Conservation (phyloP, 345 rosid genomes). For the Salix caprea region DNA sequence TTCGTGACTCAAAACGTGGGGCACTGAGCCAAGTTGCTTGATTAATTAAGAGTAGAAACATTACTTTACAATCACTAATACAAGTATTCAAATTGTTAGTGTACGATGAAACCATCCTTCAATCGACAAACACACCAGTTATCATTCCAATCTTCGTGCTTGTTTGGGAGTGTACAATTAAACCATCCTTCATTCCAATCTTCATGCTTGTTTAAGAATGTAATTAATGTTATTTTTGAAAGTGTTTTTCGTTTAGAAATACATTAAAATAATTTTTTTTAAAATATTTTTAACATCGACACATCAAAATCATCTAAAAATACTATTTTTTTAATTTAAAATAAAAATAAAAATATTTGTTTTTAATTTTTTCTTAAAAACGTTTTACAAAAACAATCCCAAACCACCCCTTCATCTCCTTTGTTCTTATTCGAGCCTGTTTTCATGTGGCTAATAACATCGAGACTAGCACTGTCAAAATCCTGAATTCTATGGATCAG, state of each 20-base stretch:
- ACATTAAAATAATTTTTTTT: too few species aligned
- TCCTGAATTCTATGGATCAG: constrained; percentile 4
- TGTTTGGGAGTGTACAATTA: too few species aligned
- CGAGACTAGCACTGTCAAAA: neutral
- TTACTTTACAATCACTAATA: neutral
- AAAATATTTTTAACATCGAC: too few species aligned
- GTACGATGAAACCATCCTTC: neutral
- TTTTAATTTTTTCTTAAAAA: too few species aligned
- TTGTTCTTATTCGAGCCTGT: neutral
- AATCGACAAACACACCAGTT: neutral
- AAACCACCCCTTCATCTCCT: neutral
- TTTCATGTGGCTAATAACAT: neutral
- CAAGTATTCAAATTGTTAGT: neutral
- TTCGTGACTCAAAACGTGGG: constrained; percentile 28
- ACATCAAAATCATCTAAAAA: too few species aligned
- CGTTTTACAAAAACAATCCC: too few species aligned
- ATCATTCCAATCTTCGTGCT: constrained; percentile 4
- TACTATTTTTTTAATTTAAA: too few species aligned
- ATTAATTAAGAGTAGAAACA: constrained; percentile 2
- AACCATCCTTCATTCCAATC: too few species aligned
- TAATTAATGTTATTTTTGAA: too few species aligned
- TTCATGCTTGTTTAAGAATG: accelerated
- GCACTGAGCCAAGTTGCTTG: constrained; percentile 20
- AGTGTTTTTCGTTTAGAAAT: too few species aligned
- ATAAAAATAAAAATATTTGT: too few species aligned